A percentile compares a stretch with the other conserved stretches of the same genome.
Evolutionary conservation across 306 rosid species (phyloP).

Genomic region (Malus domestica): DNA sequence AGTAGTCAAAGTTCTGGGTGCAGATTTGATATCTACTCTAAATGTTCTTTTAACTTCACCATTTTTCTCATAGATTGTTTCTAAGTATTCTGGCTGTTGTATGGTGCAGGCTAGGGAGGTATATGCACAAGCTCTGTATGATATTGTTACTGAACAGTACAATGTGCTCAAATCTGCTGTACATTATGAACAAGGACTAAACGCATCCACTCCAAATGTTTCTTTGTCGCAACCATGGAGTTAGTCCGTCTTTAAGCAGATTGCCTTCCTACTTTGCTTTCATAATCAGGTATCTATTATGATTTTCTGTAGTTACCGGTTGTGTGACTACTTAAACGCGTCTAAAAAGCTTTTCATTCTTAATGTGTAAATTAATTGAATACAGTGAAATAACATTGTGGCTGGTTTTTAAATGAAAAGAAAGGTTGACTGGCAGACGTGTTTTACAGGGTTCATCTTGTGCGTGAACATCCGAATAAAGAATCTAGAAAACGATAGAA

Average conservation of each 20-base stretch:
- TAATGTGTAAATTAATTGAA: not conserved
- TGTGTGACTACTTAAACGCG: no score
- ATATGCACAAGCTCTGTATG: slow-evolving; percentile 52
- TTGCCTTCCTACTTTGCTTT: not conserved
- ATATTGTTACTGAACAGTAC: slow-evolving; percentile 64
- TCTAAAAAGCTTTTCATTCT: no score
- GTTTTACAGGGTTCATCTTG: not conserved
- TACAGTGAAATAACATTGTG: not conserved
- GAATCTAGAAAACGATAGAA: not conserved
- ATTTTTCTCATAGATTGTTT: not conserved
- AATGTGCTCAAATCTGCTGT: slow-evolving; percentile 72
- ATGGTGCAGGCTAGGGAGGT: slow-evolving; percentile 62
- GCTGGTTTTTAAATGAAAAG: not conserved
- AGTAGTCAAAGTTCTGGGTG: not conserved
- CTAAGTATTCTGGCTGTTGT: slow-evolving; percentile 9
- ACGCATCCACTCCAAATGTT: slow-evolving; percentile 57
- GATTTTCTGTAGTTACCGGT: no score
- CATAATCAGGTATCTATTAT: slow-evolving; percentile 9
- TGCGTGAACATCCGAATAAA: not conserved
- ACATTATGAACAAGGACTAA: slow-evolving; percentile 51
- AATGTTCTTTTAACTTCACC: not conserved
- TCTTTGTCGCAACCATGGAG: slow-evolving; percentile 85
- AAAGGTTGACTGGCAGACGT: not conserved
- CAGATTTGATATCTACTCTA: not conserved
- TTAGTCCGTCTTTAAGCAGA: slow-evolving; percentile 28